Evolutionary conservation across 257 asterid species (phyloP).

Genomic region (Coffea eugenioides): DNA sequence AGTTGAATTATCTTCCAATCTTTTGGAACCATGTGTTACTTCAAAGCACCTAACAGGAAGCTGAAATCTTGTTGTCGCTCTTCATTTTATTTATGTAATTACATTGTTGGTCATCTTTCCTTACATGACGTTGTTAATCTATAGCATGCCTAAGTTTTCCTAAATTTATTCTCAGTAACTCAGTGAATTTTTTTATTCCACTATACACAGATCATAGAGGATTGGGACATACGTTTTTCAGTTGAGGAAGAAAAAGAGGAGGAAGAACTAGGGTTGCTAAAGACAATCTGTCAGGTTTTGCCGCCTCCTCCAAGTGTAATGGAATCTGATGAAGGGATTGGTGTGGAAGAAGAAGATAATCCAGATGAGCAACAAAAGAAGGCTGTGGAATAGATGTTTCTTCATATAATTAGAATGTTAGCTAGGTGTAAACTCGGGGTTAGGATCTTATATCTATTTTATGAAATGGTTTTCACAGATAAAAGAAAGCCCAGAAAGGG

Average conservation of each 20-base stretch:
- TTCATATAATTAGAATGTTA: background rate
- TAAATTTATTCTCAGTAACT: background rate
- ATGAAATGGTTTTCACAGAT: too few relatives aligned
- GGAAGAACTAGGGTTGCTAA: conserved; percentile 39
- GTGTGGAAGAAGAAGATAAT: conserved; percentile 21
- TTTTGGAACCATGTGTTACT: background rate
- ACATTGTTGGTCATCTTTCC: background rate
- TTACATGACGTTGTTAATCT: background rate
- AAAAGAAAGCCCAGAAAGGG: too few relatives aligned
- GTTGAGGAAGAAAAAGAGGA: conserved; percentile 16
- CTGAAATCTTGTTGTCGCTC: background rate
- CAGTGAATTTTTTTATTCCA: background rate
- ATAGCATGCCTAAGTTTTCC: background rate
- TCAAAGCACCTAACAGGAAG: too few relatives aligned
- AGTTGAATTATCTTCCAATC: background rate
- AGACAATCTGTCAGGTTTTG: conserved; percentile 36
- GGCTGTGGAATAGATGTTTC: background rate
- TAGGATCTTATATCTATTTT: background rate
- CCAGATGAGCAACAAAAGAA: conserved; percentile 18
- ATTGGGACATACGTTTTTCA: conserved; percentile 37
- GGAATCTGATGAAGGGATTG: conserved; percentile 26
- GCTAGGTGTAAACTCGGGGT: background rate
- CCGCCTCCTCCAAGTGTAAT: conserved; percentile 48
- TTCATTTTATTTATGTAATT: background rate
- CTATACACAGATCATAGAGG: conserved; percentile 51